A percentile compares a stretch with the other conserved stretches of the same genome.
Evolutionary conservation across 257 asterid genomes (phyloP).

Genomic region (Linderniella brevidens): DNA sequence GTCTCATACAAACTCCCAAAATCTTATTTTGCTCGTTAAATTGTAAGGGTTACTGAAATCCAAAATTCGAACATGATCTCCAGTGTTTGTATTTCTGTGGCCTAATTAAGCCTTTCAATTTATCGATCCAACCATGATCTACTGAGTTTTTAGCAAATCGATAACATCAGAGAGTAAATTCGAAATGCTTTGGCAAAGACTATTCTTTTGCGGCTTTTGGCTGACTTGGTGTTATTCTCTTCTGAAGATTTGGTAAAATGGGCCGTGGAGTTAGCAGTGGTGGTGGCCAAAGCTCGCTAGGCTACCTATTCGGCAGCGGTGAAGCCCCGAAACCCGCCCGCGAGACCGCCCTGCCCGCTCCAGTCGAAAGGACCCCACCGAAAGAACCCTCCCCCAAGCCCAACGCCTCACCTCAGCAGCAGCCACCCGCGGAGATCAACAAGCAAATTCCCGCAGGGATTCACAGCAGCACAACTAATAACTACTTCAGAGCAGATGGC

Average conservation of each 20-base stretch:
- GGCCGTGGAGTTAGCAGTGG: slow-evolving; percentile 44
- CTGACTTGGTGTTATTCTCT: background rate
- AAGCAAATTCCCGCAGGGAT: slow-evolving; percentile 37
- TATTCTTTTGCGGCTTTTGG: no score
- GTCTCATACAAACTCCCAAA: no score
- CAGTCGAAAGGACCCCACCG: slow-evolving; percentile 14
- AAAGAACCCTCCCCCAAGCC: slow-evolving; percentile 24
- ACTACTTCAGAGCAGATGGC: slow-evolving; percentile 28
- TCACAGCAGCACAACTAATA: slow-evolving; percentile 22
- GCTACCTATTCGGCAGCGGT: slow-evolving; percentile 27
- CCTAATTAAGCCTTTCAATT: no score
- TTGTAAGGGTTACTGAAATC: no score
- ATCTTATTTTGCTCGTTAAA: no score
- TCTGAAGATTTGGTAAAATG: slow-evolving; percentile 13
- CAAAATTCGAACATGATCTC: no score
- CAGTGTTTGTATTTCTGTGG: no score
- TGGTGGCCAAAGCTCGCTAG: slow-evolving; percentile 40
- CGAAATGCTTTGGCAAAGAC: no score
- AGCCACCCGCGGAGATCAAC: slow-evolving; percentile 14
- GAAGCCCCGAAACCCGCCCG: slow-evolving; percentile 26
- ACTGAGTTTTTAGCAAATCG: no score
- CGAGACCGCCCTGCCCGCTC: slow-evolving; percentile 13
- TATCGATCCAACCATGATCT: no score
- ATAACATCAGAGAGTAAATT: no score
- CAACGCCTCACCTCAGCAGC: slow-evolving; percentile 8